A percentile compares a stretch with the other conserved stretches of the same genome.
Conservation (phyloP, 139 green algal genomes). For the Chlorella sp. region DNA sequence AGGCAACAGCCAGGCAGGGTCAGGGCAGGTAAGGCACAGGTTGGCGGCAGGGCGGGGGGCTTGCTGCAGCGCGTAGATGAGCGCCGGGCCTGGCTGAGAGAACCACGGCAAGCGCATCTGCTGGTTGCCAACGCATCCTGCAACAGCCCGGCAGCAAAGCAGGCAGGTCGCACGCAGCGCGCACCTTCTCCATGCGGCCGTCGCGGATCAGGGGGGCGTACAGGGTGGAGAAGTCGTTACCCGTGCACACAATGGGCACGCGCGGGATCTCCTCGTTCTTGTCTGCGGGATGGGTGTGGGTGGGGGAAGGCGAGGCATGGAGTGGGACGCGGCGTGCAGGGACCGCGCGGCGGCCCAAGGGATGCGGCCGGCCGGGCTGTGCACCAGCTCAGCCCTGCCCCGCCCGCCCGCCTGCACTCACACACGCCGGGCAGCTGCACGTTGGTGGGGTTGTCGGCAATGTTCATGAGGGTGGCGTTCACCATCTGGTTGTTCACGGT, state of each 20-base stretch:
- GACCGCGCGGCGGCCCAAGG: neutral
- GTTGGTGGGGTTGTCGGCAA: constrained; percentile 99
- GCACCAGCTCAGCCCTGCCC: neutral
- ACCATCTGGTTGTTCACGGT: constrained; percentile 99
- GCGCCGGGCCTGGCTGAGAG: too few species aligned
- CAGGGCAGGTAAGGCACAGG: too few species aligned
- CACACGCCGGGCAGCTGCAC: constrained; percentile 97
- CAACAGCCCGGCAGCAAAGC: too few species aligned
- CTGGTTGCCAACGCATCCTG: too few species aligned
- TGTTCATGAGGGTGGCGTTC: constrained; percentile 99
- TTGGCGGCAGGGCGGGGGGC: too few species aligned
- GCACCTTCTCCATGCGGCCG: constrained; percentile 97
- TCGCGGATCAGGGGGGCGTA: constrained; percentile 99
- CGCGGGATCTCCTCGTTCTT: constrained; percentile 87
- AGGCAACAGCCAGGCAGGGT: neutral
- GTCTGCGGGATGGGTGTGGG: constrained; percentile 18
- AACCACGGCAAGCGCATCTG: too few species aligned
- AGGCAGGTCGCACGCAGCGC: neutral
- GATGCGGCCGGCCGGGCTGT: neutral
- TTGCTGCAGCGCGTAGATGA: too few species aligned
- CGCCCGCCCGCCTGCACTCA: neutral
- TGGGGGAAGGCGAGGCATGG: neutral
- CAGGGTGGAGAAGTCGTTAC: constrained; percentile 99
- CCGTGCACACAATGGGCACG: constrained; percentile 95
- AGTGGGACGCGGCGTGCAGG: neutral